Base-by-base conservation (phyloP, 345 rosid species). In the Zanthoxylum bungeanum region DNA sequence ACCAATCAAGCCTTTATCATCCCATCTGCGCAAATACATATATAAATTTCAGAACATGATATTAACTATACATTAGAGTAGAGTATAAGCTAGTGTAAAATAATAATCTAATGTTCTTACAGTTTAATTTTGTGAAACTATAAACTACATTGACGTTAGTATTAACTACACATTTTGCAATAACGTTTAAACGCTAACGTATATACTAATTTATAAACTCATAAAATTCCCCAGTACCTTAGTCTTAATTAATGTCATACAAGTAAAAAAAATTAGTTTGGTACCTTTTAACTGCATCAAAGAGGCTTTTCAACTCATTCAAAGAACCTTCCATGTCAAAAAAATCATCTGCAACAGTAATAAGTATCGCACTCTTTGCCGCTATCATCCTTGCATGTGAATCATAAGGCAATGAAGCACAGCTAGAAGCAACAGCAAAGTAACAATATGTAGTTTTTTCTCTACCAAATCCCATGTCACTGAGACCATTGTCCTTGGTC, bases 321-420 rank as follows among this genome's bases (percentile, higher is more conserved):
- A 85, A 24, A 67, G 86, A 87, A 72, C 85, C 96, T 84, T 71
- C 69, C 60, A 64, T 77, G 64, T 91, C 93, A 14, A 75, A 88
- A 31, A 84, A 88, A 72, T 91, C 96, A 64, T 91, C 96, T 4
- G 93, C 86, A 12, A 88, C 76, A 1, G 93, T 91, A 46, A 88
- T 68, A 9, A 91, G 31, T 17, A 77, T 76, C 0, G 73, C 93
- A 36, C 77, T 66, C 70, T 91, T 91, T 3, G 91, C 81, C 3
- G 68, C 14, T 19, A 88, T 37, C 56, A 73, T 52, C 42, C 90
- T 55, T 3, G 74, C 6, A 27, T 61, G 72, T 10, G 82, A 85
- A 62, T 79, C 75, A 27, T 63, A 69, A n/a, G 87, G 85, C 60
- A 88, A 56, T 2, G 85, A 70, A 68, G 75, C 53, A 62, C 77